Conservation (phyloP, 2,329 filamentous ascomycete genomes). For the Fragosphaeria purpurea region DNA sequence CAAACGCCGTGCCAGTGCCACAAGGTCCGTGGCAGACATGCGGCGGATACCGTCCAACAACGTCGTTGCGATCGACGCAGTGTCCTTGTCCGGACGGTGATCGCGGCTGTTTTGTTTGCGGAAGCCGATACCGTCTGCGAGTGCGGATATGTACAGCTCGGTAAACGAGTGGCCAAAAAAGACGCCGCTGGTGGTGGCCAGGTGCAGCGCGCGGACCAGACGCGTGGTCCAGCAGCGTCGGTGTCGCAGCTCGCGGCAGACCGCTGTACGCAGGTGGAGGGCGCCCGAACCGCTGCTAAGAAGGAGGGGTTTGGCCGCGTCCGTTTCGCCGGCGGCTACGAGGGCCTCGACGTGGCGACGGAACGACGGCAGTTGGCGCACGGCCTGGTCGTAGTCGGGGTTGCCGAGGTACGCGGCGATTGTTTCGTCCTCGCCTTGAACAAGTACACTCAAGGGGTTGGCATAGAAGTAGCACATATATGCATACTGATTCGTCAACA, state of each 20-base stretch:
- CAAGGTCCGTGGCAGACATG: conserved; percentile 42
- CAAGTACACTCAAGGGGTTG: conserved; percentile 60
- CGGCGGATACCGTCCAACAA: conserved; percentile 46
- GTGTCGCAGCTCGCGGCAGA: conserved; percentile 33
- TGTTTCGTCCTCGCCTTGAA: conserved; percentile 23
- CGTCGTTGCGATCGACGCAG: conserved; percentile 34
- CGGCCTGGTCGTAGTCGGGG: conserved; percentile 53
- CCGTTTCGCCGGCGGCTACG: conserved; percentile 30
- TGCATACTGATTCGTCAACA: conserved; percentile 47
- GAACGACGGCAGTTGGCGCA: conserved; percentile 62
- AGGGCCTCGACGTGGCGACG: conserved; percentile 39
- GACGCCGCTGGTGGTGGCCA: conserved; percentile 29
- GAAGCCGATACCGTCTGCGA: conserved; percentile 19
- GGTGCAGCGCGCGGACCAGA: conserved; percentile 39
- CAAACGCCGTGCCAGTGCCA: conserved; percentile 32
- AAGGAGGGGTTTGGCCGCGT: conserved; percentile 35
- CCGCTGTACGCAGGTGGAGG: not conserved
- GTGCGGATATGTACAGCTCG: conserved; percentile 50
- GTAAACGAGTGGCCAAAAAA: conserved; percentile 30
- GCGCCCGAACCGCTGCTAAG: conserved; percentile 29
- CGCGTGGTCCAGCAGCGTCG: conserved; percentile 23
- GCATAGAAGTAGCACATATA: conserved; percentile 84
- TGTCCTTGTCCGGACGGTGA: conserved; percentile 35
- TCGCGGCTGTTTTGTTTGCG: conserved; percentile 36
- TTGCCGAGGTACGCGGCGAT: conserved; percentile 24